Evolutionary conservation across 495 filamentous ascomycete genomes (phyloP).

Genomic region (Xylaria intraflava): DNA sequence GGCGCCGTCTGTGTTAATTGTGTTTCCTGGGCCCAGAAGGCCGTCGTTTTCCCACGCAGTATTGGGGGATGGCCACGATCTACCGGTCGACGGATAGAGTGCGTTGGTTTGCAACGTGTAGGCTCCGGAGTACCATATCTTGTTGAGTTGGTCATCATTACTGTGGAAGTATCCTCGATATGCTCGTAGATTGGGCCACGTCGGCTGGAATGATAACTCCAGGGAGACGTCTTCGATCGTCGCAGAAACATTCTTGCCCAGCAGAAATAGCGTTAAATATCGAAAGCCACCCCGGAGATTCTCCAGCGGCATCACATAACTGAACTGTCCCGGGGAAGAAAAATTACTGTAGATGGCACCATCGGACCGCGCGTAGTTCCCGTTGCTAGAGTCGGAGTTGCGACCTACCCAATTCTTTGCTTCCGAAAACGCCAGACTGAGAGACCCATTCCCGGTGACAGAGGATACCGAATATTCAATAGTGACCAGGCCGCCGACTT

Average conservation of each 20-base stretch:
- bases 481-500: conserved; percentile 52
- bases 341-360: conserved; percentile 49
- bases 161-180: conserved; percentile 60
- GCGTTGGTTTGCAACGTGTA: conserved; percentile 57
- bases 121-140: conserved; percentile 57
- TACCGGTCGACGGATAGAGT: conserved; percentile 48
- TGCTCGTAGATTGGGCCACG: conserved; percentile 55
- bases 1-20: conserved; percentile 46
- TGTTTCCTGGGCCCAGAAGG: conserved; percentile 34
- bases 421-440: conserved; percentile 59
- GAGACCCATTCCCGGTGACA: conserved; percentile 34
- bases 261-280: conserved; percentile 52
- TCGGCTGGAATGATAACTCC: conserved; percentile 54
- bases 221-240: conserved; percentile 38
- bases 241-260: conserved; percentile 30
- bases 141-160: conserved; percentile 52
- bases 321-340: conserved; percentile 31
- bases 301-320: conserved; percentile 48
- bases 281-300: conserved; percentile 55
- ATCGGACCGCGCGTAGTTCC: conserved; percentile 44
- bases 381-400: conserved; percentile 54
- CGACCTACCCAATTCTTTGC: conserved; percentile 57
- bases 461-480: conserved; percentile 37
- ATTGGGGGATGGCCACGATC: conserved; percentile 43
- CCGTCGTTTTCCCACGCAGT: conserved; percentile 53